Conservation (phyloP, 495 filamentous ascomycete species). For the Penicillium bovifimosum region DNA sequence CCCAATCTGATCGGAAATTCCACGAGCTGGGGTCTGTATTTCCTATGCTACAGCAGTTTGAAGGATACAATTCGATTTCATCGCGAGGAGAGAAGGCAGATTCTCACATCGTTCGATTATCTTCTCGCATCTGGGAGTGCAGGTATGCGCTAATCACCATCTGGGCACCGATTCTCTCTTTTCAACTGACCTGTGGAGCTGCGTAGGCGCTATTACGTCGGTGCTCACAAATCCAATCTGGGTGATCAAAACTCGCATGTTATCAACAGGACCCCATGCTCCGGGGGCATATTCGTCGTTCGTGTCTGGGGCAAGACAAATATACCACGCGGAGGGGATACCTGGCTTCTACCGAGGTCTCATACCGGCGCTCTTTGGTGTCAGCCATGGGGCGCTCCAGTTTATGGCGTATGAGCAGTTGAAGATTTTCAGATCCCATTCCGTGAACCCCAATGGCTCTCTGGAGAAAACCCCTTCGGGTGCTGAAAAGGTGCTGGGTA, state of each 20-base stretch:
- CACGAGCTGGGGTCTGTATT: conserved; percentile 87
- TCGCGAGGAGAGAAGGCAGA: conserved; percentile 10
- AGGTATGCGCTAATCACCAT: conserved; percentile 37
- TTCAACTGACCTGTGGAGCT: neutral
- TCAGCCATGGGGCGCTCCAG: conserved; percentile 89
- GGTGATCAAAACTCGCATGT: conserved; percentile 98
- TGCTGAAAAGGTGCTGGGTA: conserved; percentile 48
- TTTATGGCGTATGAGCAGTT: conserved; percentile 93
- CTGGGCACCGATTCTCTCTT: neutral
- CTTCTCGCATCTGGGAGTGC: conserved; percentile 74
- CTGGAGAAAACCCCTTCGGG: conserved; percentile 1
- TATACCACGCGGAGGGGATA: conserved; percentile 64
- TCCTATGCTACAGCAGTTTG: conserved; percentile 61
- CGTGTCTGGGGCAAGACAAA: conserved; percentile 56
- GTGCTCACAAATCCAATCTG: conserved; percentile 92
- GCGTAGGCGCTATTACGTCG: conserved; percentile 59
- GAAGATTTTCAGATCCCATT: conserved; percentile 52
- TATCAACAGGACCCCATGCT: conserved; percentile 66
- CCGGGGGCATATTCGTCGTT: conserved; percentile 81
- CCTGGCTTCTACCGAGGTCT: conserved; percentile 80
- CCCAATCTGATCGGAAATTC: conserved; percentile 91
- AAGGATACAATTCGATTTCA: conserved; percentile 42
- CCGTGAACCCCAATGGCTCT: neutral
- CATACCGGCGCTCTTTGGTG: conserved; percentile 78
- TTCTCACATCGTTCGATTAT: conserved; percentile 69